Base-by-base conservation (phyloP, 2,329 filamentous ascomycete genomes). In the Thielaviopsis cerberus region DNA sequence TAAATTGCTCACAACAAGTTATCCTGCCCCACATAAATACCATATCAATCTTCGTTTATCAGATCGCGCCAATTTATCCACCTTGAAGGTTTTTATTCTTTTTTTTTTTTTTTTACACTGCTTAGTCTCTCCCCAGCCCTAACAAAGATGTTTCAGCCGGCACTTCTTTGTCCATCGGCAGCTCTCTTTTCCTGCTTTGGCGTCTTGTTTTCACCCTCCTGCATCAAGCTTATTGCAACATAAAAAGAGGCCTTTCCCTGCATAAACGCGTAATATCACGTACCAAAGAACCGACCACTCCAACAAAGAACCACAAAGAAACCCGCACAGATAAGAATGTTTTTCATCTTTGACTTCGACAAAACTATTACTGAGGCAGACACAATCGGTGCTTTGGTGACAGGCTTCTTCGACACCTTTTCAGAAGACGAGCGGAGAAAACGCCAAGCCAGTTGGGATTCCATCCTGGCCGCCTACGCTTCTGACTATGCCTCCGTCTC, bases 301-400 rank as follows among this genome's bases (percentile, higher is more conserved):
- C 4, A 37, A 37, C 4, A 37, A 37, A 37, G 4, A 15, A 45
- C 11, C 11, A n/a, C 11, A 45, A 45, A 17, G 6, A n/a, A 2
- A 20, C 15, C 6, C 58, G 30, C 24, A 58, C 51, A 57, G 56
- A 13, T 50, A 54, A 64, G 55, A 13, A 70, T 75, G 71, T 70
- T 71, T 61, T 68, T 81, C 48, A 65, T 81, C 37, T 70, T 81
- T 22, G 78, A 81, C 64, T 81, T 81, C 65, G 78, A 81, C 66
- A 76, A 76, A 61, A 81, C 78, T 17, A 79, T 81, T 62, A 80
- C 78, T 20, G 67, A 69, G 13, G 61, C 71, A 27, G 78, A 81
- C 67, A 80, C 77, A 48, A 76, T 80, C 48, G 66, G 67, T 57
- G 66, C 70, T 48, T 71, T 81, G 4, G 75, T 72, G 52, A 63